Base-by-base conservation (phyloP, 1,139 yeast genomes). In the Hyphopichia buzzinii region DNA sequence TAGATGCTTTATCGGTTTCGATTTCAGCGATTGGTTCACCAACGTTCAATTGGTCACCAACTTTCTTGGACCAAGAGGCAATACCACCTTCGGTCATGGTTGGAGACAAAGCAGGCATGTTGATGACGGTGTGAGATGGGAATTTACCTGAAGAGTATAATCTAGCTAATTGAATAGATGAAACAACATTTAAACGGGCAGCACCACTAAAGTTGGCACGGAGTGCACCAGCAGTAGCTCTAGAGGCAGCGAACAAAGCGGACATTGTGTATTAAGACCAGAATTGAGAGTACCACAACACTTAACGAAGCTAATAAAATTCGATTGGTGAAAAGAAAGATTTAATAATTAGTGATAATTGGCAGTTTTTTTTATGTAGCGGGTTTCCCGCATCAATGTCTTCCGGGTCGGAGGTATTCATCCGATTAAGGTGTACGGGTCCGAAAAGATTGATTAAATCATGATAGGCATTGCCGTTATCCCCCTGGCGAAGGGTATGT, bases 1-100 rank as follows among this genome's bases (percentile, higher is more conserved):
- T 92, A 47, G 90, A 84, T 40, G 99, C 98, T 74, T 92, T 92
- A 64, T 92, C 99, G 48, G 99, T 92, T 71, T 92, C 98, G 48
- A 92, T 84, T 66, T 92, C 98, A 39, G 96, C 97, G 51, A 92
- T 79, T 38, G 94, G 82, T 59, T 90, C 97, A 63, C 98, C 97
- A 21, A 97, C 94, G 19, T 74, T 52, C 50, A 92, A 78, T 62
- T 79, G 67, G 59, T 92, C 97, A 56, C 98, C 98, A 35, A 82
- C 88, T 36, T 77, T 67, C 71, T 89, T 90, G 57, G 81, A 77
- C 97, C 97, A 92, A 41, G 79, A 73, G 33, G 90, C 92, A 48
- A 92, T 73, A 61, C 81, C 84, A 59, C 98, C 98, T 59, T 85
- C 92, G 43, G 96, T 85, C 98, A 92, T 92, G 39, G 98, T 92